A percentile compares a stretch with the other conserved stretches of the same genome.
phyloP scores from a whole-genome alignment of 192 early-diverging fungal genomes.

The Lobosporangium transversale region DNA sequence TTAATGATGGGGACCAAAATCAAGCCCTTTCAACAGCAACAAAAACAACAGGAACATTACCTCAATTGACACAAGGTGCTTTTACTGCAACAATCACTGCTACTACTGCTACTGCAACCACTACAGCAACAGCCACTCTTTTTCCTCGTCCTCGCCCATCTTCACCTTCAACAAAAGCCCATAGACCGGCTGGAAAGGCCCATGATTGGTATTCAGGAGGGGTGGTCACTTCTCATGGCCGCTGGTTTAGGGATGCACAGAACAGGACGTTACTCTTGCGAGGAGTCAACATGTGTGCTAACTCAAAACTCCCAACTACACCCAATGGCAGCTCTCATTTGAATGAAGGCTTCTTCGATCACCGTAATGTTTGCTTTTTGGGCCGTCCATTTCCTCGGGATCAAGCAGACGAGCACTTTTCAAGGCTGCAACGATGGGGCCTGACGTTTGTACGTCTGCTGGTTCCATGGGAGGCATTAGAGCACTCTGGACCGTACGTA shows the following conservation, averaged over 20 bases:
- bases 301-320: conserved; percentile 77
- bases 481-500: conserved; percentile 77
- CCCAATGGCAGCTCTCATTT: conserved; percentile 76
- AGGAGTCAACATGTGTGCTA: conserved; percentile 84
- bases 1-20: conserved; percentile 4
- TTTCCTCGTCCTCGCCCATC: conserved; percentile 12
- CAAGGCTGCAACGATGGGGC: conserved; percentile 77
- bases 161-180: conserved; percentile 15
- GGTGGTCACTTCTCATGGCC: conserved; percentile 41
- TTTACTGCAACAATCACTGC: background rate
- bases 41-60: background rate
- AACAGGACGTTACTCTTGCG: conserved; percentile 72
- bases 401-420: conserved; percentile 80
- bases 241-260: conserved; percentile 64
- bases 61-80: background rate
- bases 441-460: conserved; percentile 81
- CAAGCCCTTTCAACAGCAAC: background rate
- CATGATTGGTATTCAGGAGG: conserved; percentile 55
- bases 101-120: background rate
- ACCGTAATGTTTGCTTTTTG: conserved; percentile 79
- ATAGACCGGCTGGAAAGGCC: conserved; percentile 42
- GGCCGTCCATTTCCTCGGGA: conserved; percentile 81
- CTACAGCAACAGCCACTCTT: background rate
- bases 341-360: conserved; percentile 72
- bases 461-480: conserved; percentile 86